These are phyloP conservation scores for Wickerhamomyces bisporus DNA, from an alignment of 805 yeast genomes.

Conservation along the genomic window DNA sequence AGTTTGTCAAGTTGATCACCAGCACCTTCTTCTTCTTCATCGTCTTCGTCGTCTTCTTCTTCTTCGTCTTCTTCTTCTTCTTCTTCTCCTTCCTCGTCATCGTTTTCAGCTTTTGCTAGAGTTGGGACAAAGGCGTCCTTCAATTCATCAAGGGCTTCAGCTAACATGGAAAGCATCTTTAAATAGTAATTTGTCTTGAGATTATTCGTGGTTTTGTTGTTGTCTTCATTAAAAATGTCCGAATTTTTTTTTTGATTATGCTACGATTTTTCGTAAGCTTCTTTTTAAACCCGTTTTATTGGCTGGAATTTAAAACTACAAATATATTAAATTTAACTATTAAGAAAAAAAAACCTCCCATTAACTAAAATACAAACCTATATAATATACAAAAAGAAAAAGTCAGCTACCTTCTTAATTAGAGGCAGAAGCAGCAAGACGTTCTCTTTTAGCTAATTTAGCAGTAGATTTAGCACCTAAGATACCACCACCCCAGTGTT, in stretches of 20 bases:
- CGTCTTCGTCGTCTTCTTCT: slow-evolving; percentile 61
- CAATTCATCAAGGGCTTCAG: slow-evolving; percentile 50
- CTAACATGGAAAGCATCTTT: slow-evolving; percentile 31
- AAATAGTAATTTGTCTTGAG: too few species aligned
- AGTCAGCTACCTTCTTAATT: not conserved
- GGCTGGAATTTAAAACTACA: slow-evolving; percentile 8
- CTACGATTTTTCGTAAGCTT: slow-evolving; percentile 12
- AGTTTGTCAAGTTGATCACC: slow-evolving; percentile 62
- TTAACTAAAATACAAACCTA: not conserved
- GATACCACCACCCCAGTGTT: slow-evolving; percentile 99
- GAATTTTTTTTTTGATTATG: slow-evolving; percentile 4
- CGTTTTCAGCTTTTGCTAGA: slow-evolving; percentile 72
- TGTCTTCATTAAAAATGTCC: slow-evolving; percentile 3
- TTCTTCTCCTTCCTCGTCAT: slow-evolving; percentile 23
- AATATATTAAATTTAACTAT: not conserved
- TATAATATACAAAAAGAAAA: not conserved
- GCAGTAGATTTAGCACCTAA: slow-evolving; percentile 92
- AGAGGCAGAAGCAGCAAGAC: slow-evolving; percentile 10
- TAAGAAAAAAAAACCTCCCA: not conserved
- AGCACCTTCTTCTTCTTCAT: slow-evolving; percentile 63
- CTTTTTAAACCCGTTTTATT: slow-evolving; percentile 17
- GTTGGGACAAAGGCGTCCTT: slow-evolving; percentile 78
- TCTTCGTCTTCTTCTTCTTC: slow-evolving; percentile 34
- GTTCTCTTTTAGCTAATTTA: slow-evolving; percentile 44
- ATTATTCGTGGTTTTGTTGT: slow-evolving; percentile 1